Percentiles rank a stretch among this genome's conserved stretches.
Evolutionary conservation across 2,329 filamentous ascomycete species (phyloP).

Genomic region (Calycina herbarum): DNA sequence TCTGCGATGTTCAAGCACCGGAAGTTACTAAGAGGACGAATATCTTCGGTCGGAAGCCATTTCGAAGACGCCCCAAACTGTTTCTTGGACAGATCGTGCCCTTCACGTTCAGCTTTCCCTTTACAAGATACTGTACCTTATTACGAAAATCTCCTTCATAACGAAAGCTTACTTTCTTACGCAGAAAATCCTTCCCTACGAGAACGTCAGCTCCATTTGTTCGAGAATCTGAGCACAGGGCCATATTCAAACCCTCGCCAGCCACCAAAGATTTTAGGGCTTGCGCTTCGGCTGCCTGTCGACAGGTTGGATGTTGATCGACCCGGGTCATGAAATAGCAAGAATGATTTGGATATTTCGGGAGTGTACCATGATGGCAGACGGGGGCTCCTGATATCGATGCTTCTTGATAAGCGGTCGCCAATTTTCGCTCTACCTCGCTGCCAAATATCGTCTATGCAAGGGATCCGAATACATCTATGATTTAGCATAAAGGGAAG

Average conservation of each 20-base stretch:
- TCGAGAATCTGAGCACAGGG: no score
- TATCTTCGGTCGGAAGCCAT: not conserved
- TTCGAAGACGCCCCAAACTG: not conserved
- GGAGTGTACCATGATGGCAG: not conserved
- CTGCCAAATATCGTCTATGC: no score
- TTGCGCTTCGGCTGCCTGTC: not conserved
- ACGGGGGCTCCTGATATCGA: not conserved
- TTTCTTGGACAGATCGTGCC: not conserved
- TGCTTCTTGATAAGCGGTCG: no score
- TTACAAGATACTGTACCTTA: not conserved
- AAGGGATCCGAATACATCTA: no score
- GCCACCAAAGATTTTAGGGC: not conserved
- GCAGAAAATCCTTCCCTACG: no score
- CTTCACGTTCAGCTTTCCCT: not conserved
- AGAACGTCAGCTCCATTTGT: not conserved
- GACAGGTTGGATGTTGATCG: not conserved
- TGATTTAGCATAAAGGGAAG: not conserved
- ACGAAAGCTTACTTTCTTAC: not conserved
- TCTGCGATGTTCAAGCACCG: no score
- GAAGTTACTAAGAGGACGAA: not conserved
- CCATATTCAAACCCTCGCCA: not conserved
- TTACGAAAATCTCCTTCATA: not conserved
- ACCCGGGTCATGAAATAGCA: not conserved
- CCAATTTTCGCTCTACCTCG: no score
- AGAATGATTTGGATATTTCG: not conserved